These are phyloP conservation scores for Cladophialophora chaetospira DNA, from an alignment of 2,329 filamentous ascomycete species.

Conservation along the genomic window DNA sequence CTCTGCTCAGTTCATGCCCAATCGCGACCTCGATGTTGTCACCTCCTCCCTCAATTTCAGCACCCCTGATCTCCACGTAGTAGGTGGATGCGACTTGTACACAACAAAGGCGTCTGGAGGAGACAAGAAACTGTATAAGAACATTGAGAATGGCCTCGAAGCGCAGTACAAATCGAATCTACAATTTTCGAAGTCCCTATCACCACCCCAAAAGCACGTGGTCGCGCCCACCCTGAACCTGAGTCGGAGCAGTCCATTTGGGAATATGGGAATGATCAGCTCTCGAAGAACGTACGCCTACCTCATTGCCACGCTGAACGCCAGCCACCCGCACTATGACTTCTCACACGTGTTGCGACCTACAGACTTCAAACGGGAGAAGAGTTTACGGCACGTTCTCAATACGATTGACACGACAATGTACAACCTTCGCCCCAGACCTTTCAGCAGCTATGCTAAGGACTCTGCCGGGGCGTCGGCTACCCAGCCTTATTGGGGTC, in stretches of 20 bases:
- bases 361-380: constrained; percentile 84
- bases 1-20: constrained; percentile 74
- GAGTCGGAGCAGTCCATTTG: constrained; percentile 87
- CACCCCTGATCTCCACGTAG: constrained; percentile 86
- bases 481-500: constrained; percentile 68
- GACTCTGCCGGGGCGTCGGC: constrained; percentile 45
- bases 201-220: constrained; percentile 74
- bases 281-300: constrained; percentile 94
- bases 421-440: constrained; percentile 75
- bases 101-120: constrained; percentile 93
- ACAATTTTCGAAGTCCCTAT: constrained; percentile 81
- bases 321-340: constrained; percentile 94
- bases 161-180: constrained; percentile 87
- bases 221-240: constrained; percentile 70
- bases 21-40: constrained; percentile 87
- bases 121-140: constrained; percentile 97
- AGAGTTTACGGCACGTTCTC: constrained; percentile 78
- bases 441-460: constrained; percentile 43
- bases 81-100: constrained; percentile 93
- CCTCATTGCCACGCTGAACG: constrained; percentile 93
- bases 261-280: constrained; percentile 81
- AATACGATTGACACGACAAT: constrained; percentile 84
- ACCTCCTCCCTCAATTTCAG: constrained; percentile 94
- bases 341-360: constrained; percentile 91
- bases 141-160: constrained; percentile 88